Base-by-base conservation (phyloP, 2,329 filamentous ascomycete species). In the Neophaeococcomyces mojaviensis region DNA sequence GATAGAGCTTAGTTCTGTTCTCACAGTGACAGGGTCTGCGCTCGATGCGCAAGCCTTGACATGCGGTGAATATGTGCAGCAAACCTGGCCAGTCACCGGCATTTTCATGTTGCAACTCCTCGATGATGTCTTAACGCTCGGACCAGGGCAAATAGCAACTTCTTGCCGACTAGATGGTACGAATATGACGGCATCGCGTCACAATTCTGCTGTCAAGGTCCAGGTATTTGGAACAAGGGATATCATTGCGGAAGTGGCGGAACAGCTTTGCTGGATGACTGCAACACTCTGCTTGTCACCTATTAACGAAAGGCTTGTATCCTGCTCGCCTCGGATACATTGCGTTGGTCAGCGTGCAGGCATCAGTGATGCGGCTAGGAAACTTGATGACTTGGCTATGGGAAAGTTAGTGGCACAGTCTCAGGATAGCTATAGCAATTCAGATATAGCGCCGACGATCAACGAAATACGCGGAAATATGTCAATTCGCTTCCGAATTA, bases 71-170 rank as follows among this genome's bases (percentile, higher is more conserved):
- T 41, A 41, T 20, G 5, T 41, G n/a, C 19, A 41, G 12, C 18
- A 41, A 30, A 41, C 39, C 12, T 41, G 39, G 39, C 39, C 39
- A 9, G 12, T 19, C 5, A 41, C 18, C 4, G 39, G 39, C 13
- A 38, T 38, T 7, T 22, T 18, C 13, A 18, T 18, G 15, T 4
- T 38, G 19, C n/a, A 22, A 16, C 35, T 38, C 13, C 15, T 38
- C 19, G 35, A 38, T 13, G 19, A 12, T 5, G 19, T 20, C 5
- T 19, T 38, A 13, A 12, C 18, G 35, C 3, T 18, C 5, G n/a
- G 18, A 4, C 32, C 15, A 38, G 35, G 22, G 12, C 4, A n/a
- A 7, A 12, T 13, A 18, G 6, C n/a, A 3, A 18, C 5, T 6
- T 38, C 15, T 38, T 19, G 3, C 4, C 19, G 19, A 6, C 35